Percentiles rank a stretch among this genome's conserved stretches.
These are phyloP conservation scores for Wickerhamomyces xylosicus DNA, from an alignment of 805 yeast species.

Conservation along the genomic window DNA sequence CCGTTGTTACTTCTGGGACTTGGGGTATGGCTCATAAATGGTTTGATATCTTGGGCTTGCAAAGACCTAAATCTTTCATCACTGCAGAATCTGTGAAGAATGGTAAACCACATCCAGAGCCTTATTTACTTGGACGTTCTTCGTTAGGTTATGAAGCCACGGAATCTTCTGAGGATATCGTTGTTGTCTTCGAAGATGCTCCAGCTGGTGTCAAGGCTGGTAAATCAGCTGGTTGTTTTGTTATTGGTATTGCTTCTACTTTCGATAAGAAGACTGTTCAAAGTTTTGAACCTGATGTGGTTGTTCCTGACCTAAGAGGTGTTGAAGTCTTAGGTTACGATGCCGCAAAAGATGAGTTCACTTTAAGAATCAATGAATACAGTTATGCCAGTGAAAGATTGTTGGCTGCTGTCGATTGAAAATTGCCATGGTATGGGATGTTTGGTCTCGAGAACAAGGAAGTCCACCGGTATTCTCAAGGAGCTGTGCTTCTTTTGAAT, in stretches of 20 bases:
- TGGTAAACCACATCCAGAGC: constrained; percentile 86
- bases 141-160: constrained; percentile 27
- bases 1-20: constrained; percentile 80
- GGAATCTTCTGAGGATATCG: constrained; percentile 20
- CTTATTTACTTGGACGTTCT: constrained; percentile 51
- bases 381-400: constrained; percentile 9
- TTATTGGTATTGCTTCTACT: constrained; percentile 78
- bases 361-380: constrained; percentile 27
- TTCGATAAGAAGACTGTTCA: constrained; percentile 56
- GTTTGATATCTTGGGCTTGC: constrained; percentile 53
- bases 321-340: constrained; percentile 50
- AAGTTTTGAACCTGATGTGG: constrained; percentile 70
- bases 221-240: constrained; percentile 71
- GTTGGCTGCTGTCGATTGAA: not conserved
- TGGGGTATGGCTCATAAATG: constrained; percentile 69
- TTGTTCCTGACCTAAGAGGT: constrained; percentile 57
- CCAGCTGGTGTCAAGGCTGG: constrained; percentile 85
- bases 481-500: too few relatives aligned
- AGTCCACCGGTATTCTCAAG: too few relatives aligned
- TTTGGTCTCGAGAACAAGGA: too few relatives aligned
- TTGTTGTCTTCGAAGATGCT: constrained; percentile 79
- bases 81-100: constrained; percentile 70
- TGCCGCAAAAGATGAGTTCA: constrained; percentile 26
- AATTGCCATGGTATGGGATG: too few relatives aligned
- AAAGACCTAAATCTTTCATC: constrained; percentile 62